Conservation (phyloP, 345 rosid genomes). For the Draba incana region DNA sequence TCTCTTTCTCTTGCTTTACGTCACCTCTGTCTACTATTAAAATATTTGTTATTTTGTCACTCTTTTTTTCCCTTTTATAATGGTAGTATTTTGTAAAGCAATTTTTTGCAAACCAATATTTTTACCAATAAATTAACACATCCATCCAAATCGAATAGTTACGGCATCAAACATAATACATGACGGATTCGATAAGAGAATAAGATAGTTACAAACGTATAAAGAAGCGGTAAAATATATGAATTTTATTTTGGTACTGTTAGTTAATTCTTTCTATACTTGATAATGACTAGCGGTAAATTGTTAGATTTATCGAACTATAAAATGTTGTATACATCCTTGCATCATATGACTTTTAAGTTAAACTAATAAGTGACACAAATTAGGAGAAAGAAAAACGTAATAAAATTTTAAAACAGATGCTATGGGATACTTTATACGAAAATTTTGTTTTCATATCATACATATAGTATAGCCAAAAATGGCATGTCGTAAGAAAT, state of each 20-base stretch:
- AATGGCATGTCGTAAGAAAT: neutral
- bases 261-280: no score
- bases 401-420: neutral
- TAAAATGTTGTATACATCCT: neutral
- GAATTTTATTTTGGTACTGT: no score
- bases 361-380: neutral
- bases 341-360: neutral
- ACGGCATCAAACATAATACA: no score
- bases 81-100: constrained; percentile 3
- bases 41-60: constrained; percentile 37
- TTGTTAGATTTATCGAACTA: no score
- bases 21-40: constrained; percentile 44
- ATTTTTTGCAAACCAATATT: neutral
- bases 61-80: constrained; percentile 9
- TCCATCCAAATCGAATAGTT: no score
- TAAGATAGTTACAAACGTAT: no score
- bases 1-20: constrained; percentile 44
- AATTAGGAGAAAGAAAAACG: no score
- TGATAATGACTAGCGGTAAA: no score
- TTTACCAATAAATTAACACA: neutral
- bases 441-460: neutral
- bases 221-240: no score
- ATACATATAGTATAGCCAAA: neutral
- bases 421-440: neutral
- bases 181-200: no score